These are phyloP conservation scores for Helenozyma baotianmanensis DNA, from an alignment of 805 yeast genomes.

Conservation along the genomic window DNA sequence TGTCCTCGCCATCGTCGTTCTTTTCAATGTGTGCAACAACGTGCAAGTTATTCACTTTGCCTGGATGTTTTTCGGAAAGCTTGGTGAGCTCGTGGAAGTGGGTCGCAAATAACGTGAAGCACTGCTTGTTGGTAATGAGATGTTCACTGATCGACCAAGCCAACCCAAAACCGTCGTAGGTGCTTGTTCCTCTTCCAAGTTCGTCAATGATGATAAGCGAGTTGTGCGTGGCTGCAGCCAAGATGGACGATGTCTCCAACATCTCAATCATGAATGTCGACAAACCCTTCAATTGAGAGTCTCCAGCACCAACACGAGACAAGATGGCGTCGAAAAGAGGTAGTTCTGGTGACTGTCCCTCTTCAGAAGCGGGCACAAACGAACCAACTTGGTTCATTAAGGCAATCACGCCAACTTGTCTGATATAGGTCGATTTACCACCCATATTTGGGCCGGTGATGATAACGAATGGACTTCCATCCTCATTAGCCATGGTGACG, in stretches of 20 bases:
- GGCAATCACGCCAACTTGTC: slow-evolving; percentile 85
- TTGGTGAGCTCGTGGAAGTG: slow-evolving; percentile 96
- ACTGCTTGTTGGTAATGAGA: slow-evolving; percentile 62
- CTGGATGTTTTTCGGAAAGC: slow-evolving; percentile 53
- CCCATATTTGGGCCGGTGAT: slow-evolving; percentile 98
- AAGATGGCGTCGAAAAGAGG: slow-evolving; percentile 86
- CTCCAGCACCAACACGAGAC: slow-evolving; percentile 98
- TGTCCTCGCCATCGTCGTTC: slow-evolving; percentile 29
- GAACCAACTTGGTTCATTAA: slow-evolving; percentile 88
- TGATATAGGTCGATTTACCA: slow-evolving; percentile 89
- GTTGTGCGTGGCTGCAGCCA: slow-evolving; percentile 70
- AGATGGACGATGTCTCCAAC: slow-evolving; percentile 87
- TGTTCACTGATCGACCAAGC: slow-evolving; percentile 96
- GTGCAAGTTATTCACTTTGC: slow-evolving; percentile 74
- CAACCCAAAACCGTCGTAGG: slow-evolving; percentile 96
- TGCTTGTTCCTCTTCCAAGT: slow-evolving; percentile 82
- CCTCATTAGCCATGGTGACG: slow-evolving; percentile 50
- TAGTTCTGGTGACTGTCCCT: slow-evolving; percentile 51
- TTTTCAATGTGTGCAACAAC: slow-evolving; percentile 87
- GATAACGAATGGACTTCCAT: slow-evolving; percentile 62
- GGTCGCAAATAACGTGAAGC: slow-evolving; percentile 90
- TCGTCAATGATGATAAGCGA: slow-evolving; percentile 90
- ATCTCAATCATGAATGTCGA: slow-evolving; percentile 96
- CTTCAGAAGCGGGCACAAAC: slow-evolving; percentile 70
- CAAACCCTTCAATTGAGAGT: slow-evolving; percentile 93